Conservation (phyloP, 78 protist genomes). For the Creolimax fragrantissima region DNA sequence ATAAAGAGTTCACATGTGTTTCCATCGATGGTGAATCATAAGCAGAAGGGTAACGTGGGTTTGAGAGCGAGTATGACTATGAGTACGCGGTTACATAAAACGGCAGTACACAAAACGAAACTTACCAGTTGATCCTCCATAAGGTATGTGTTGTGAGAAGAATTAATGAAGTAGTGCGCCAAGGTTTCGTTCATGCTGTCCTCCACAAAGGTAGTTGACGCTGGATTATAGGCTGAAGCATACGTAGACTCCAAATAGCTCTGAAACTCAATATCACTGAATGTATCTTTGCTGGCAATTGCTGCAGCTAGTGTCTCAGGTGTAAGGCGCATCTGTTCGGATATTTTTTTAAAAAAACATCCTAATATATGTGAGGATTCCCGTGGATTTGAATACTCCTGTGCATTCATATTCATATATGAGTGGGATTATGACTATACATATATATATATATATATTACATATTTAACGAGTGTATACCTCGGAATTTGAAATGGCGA, state of each 20-base stretch:
- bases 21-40: too few species aligned
- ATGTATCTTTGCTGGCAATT: neutral
- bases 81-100: too few species aligned
- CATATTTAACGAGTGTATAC: neutral
- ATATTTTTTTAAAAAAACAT: neutral
- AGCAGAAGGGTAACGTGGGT: too few species aligned
- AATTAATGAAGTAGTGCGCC: conserved; percentile 52
- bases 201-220: neutral
- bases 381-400: neutral
- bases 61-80: too few species aligned
- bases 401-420: neutral
- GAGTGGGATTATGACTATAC: neutral
- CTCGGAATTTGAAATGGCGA: neutral
- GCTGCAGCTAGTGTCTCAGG: neutral
- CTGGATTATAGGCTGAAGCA: neutral
- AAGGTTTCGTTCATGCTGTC: conserved; percentile 60
- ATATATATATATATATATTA: neutral
- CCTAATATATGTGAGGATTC: neutral
- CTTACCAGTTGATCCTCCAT: conserved; percentile 19
- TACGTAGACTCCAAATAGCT: neutral
- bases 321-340: neutral
- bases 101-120: too few species aligned
- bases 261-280: neutral
- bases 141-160: conserved; percentile 83
- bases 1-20: too few species aligned